phyloP scores from a whole-genome alignment of 2,329 filamentous ascomycete species.

The Blastomyces emzantsi region DNA sequence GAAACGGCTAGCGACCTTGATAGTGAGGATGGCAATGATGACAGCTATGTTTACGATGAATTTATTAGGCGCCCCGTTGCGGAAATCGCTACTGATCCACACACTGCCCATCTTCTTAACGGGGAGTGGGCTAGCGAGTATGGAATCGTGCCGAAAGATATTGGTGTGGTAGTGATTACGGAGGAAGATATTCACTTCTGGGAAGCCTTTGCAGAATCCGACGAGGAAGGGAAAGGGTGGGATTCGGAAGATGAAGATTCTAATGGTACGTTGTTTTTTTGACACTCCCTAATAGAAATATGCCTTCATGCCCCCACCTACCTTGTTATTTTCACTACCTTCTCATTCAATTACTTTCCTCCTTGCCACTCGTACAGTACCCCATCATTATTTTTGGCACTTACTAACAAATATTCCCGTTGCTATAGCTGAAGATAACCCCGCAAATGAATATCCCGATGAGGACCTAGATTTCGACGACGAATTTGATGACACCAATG shows the following conservation, averaged over 20 bases:
- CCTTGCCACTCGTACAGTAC: background rate
- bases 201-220: constrained; percentile 48
- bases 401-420: background rate
- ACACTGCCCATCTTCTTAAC: constrained; percentile 10
- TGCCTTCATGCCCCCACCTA: background rate
- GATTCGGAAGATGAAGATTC: constrained; percentile 55
- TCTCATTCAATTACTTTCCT: background rate
- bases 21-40: constrained; percentile 38
- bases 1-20: constrained; percentile 9
- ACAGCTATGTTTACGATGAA: constrained; percentile 53
- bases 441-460: constrained; percentile 44
- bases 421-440: constrained; percentile 40
- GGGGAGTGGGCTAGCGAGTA: constrained; percentile 11
- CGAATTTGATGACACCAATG: constrained; percentile 33
- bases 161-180: constrained; percentile 37
- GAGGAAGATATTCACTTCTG: constrained; percentile 44
- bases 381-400: background rate
- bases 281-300: background rate
- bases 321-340: background rate
- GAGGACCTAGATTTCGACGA: constrained; percentile 43
- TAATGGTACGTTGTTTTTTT: constrained; percentile 40
- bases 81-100: constrained; percentile 17
- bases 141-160: constrained; percentile 23
- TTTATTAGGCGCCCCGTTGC: constrained; percentile 46
- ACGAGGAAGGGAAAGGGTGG: constrained; percentile 45